phyloP scores from a whole-genome alignment of 306 rosid species.

The Biancaea sappan region DNA sequence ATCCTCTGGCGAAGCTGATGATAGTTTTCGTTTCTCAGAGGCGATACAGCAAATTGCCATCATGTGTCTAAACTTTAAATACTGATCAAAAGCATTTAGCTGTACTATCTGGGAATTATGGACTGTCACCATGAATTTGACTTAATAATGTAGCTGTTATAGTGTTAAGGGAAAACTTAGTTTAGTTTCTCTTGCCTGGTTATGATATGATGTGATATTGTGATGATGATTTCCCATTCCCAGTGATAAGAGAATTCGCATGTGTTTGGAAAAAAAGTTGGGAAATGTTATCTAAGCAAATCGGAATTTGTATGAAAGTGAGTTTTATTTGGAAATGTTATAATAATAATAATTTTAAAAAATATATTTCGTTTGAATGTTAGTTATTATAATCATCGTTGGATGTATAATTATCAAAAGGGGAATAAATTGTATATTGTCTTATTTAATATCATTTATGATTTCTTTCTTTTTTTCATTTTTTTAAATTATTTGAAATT shows the following conservation, averaged over 20 bases:
- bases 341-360: no score
- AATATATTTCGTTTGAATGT: no score
- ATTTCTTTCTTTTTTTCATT: no score
- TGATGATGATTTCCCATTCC: background rate
- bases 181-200: background rate
- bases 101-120: background rate
- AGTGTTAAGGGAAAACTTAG: background rate
- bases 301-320: no score
- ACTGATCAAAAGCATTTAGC: background rate
- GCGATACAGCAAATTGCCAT: background rate
- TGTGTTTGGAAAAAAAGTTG: no score
- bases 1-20: background rate
- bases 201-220: background rate
- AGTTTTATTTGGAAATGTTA: no score
- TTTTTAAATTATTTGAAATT: no score
- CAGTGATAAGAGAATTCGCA: background rate
- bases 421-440: no score
- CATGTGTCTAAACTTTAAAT: background rate
- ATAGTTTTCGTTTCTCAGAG: background rate
- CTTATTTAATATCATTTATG: no score
- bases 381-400: no score
- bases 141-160: background rate
- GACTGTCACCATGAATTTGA: background rate
- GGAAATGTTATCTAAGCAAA: no score
- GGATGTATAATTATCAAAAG: no score